Evolutionary conservation across 2,329 filamentous ascomycete species (phyloP).

Genomic region (Xylariaceae sp.): DNA sequence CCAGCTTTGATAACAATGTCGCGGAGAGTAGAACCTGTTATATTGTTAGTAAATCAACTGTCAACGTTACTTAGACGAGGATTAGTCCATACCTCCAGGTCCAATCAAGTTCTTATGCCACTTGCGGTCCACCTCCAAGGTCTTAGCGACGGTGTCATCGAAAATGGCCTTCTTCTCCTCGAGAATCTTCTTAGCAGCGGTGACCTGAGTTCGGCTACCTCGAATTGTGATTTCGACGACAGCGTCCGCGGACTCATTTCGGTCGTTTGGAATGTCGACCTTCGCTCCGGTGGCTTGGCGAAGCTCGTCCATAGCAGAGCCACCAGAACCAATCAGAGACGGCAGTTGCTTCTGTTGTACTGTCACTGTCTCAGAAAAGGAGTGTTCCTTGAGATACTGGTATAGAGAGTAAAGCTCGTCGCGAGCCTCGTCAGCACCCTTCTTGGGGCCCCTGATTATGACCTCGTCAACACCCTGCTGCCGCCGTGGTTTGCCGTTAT

Average conservation of each 20-base stretch:
- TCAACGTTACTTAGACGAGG: background rate
- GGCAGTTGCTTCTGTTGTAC: constrained; percentile 90
- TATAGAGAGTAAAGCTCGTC: constrained; percentile 86
- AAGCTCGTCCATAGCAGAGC: constrained; percentile 84
- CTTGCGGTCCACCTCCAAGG: constrained; percentile 88
- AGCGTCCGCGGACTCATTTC: constrained; percentile 61
- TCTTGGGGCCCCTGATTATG: constrained; percentile 82
- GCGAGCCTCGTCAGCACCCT: constrained; percentile 84
- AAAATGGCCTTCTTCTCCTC: constrained; percentile 82
- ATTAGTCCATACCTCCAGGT: constrained; percentile 62
- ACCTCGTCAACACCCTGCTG: constrained; percentile 85
- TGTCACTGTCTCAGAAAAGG: constrained; percentile 69
- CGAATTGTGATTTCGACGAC: constrained; percentile 85
- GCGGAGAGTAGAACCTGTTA: constrained; percentile 72
- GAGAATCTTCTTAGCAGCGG: constrained; percentile 84
- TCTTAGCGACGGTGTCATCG: constrained; percentile 80
- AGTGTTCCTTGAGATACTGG: constrained; percentile 87
- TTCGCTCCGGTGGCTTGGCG: constrained; percentile 78
- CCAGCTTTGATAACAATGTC: constrained; percentile 83
- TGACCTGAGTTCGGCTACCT: constrained; percentile 86
- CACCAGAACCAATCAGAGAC: constrained; percentile 87
- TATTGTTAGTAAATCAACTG: constrained; percentile 35
- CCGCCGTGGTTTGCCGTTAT: constrained; percentile 57
- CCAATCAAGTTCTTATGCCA: constrained; percentile 89
- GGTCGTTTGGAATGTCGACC: constrained; percentile 83